phyloP scores from a whole-genome alignment of 1,139 yeast species.

The Saccharomyces pastorianus region DNA sequence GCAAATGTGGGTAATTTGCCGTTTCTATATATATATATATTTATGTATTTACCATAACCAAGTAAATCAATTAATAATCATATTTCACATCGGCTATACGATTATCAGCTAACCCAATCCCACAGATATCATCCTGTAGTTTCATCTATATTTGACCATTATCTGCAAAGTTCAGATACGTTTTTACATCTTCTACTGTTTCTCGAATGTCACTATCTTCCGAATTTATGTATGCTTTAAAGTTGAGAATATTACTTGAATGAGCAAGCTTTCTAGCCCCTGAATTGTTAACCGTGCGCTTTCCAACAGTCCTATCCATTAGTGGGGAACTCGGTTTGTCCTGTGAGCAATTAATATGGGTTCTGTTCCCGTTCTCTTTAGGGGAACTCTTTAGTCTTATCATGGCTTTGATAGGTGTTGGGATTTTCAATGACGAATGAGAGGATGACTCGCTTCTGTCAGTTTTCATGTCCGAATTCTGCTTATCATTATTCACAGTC shows the following conservation, averaged over 20 bases:
- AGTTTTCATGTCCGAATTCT: neutral
- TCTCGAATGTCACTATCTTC: conserved; percentile 2
- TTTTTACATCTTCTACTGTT: conserved; percentile 15
- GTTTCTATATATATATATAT: neutral
- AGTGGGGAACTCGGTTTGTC: neutral
- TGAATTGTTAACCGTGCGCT: conserved; percentile 6
- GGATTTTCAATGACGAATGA: conserved; percentile 15
- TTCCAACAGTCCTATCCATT: conserved; percentile 2
- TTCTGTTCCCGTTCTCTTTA: conserved; percentile 2
- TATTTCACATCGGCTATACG: neutral
- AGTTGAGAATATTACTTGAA: conserved; percentile 3
- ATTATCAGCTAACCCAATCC: neutral
- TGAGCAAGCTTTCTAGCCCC: neutral
- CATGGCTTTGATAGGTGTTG: conserved; percentile 20
- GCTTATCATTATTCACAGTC: neutral
- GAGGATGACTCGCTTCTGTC: conserved; percentile 3
- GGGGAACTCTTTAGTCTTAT: conserved; percentile 18
- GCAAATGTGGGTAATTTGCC: neutral
- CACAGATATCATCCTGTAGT: neutral
- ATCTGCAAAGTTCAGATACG: conserved; percentile 17
- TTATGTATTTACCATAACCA: neutral
- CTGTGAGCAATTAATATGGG: neutral
- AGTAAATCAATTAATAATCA: neutral
- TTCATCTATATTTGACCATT: conserved; percentile 1
- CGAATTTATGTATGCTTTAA: conserved; percentile 4